phyloP scores from a whole-genome alignment of 257 asterid species.

The Oldenlandia corymbosa region DNA sequence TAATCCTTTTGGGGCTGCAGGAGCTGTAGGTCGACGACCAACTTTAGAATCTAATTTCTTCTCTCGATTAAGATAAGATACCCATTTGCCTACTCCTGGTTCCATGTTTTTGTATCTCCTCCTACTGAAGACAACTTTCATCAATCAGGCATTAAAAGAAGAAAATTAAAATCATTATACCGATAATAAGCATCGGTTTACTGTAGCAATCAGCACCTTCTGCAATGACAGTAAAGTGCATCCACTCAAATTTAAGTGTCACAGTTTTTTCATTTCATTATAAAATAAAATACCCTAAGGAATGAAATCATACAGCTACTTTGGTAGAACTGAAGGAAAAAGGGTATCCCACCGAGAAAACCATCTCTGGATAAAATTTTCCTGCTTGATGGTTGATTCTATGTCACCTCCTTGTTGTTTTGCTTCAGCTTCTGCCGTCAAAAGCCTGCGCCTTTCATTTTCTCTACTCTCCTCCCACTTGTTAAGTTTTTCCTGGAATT shows the following conservation, averaged over 20 bases:
- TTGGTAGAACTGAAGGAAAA: neutral
- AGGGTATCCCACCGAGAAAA: conserved; percentile 53
- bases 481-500: conserved; percentile 52
- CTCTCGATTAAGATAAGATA: conserved; percentile 93
- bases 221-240: neutral
- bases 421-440: conserved; percentile 72
- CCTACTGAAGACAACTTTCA: conserved; percentile 28
- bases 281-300: neutral
- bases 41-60: conserved; percentile 67
- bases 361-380: conserved; percentile 57
- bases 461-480: conserved; percentile 80
- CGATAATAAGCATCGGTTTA: neutral
- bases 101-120: conserved; percentile 47
- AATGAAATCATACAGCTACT: neutral
- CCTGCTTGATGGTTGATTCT: conserved; percentile 40
- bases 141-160: conserved; percentile 8
- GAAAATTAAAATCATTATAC: neutral
- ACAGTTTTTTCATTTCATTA: neutral
- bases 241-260: neutral
- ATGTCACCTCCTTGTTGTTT: conserved; percentile 56
- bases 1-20: conserved; percentile 91
- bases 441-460: conserved; percentile 57
- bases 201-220: neutral
- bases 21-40: conserved; percentile 75
- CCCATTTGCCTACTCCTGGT: conserved; percentile 98